phyloP scores from a whole-genome alignment of 2,329 filamentous ascomycete species.

The Calonectria pteridis region DNA sequence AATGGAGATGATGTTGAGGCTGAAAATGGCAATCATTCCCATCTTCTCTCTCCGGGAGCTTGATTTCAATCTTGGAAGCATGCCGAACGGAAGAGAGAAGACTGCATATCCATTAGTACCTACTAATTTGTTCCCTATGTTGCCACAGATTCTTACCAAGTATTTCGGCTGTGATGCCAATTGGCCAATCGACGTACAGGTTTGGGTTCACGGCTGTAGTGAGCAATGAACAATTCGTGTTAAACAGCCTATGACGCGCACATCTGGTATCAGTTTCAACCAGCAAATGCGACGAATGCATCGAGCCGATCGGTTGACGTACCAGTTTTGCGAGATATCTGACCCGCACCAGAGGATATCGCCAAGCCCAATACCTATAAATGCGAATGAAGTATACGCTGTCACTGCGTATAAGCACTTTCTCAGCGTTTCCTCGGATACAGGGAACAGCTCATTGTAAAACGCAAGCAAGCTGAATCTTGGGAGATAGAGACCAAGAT shows the following conservation, averaged over 20 bases:
- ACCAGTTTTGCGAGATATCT: not conserved
- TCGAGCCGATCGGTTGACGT: not conserved
- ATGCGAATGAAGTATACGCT: not conserved
- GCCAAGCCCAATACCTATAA: not conserved
- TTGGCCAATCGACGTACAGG: not conserved
- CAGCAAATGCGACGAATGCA: not conserved
- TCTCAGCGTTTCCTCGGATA: not conserved
- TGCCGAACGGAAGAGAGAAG: not conserved
- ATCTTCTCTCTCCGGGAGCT: not conserved
- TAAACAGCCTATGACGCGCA: not conserved
- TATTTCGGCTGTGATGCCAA: not conserved
- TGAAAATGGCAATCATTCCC: not conserved
- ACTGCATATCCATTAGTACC: not conserved
- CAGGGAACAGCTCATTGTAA: not conserved
- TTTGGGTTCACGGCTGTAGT: not conserved
- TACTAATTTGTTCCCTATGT: too few relatives aligned
- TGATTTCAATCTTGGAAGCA: not conserved
- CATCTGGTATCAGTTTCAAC: not conserved
- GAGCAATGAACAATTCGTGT: not conserved
- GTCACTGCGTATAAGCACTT: not conserved
- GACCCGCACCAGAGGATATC: not conserved
- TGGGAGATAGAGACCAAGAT: not conserved
- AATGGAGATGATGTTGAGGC: not conserved
- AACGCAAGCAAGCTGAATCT: not conserved
- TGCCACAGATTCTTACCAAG: not conserved